A percentile compares a stretch with the other conserved stretches of the same genome.
Evolutionary conservation across 805 yeast species (phyloP).

Genomic region (Priceomyces medius): DNA sequence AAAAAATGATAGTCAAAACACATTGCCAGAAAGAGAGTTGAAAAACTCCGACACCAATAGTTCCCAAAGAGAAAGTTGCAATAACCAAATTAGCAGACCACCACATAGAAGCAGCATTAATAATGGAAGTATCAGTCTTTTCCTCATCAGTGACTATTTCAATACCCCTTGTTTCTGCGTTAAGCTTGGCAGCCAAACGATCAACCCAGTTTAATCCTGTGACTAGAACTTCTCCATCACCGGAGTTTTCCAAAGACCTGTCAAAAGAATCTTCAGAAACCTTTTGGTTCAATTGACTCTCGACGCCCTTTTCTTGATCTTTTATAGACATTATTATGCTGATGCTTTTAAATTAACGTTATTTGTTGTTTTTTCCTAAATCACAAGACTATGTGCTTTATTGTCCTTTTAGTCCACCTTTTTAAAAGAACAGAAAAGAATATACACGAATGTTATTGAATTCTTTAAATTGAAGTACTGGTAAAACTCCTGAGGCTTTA

Average conservation of each 20-base stretch:
- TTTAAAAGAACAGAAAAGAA: background rate
- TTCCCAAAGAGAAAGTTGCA: conserved; percentile 80
- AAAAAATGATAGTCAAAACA: conserved; percentile 65
- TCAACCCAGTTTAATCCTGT: conserved; percentile 28
- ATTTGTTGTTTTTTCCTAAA: too few relatives aligned
- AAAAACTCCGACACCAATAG: conserved; percentile 54
- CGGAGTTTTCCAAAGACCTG: conserved; percentile 5
- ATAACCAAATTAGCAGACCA: conserved; percentile 85
- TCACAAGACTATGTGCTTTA: background rate
- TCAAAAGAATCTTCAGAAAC: conserved; percentile 6
- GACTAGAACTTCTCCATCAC: conserved; percentile 18
- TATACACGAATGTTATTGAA: background rate
- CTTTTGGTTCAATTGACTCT: conserved; percentile 4
- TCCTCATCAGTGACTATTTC: conserved; percentile 80
- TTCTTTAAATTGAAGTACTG: background rate
- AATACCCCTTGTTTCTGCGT: conserved; percentile 64
- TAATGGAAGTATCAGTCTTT: conserved; percentile 62
- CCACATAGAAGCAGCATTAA: conserved; percentile 86
- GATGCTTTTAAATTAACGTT: background rate
- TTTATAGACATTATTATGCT: background rate
- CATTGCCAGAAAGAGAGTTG: conserved; percentile 74
- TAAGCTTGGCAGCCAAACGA: conserved; percentile 32
- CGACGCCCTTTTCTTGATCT: conserved; percentile 1
- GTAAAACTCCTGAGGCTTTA: background rate
- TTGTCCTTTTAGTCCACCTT: too few relatives aligned